Evolutionary conservation across 2,329 filamentous ascomycete genomes (phyloP).

Genomic region (Ophiognomonia clavigignenti-juglandacearum): DNA sequence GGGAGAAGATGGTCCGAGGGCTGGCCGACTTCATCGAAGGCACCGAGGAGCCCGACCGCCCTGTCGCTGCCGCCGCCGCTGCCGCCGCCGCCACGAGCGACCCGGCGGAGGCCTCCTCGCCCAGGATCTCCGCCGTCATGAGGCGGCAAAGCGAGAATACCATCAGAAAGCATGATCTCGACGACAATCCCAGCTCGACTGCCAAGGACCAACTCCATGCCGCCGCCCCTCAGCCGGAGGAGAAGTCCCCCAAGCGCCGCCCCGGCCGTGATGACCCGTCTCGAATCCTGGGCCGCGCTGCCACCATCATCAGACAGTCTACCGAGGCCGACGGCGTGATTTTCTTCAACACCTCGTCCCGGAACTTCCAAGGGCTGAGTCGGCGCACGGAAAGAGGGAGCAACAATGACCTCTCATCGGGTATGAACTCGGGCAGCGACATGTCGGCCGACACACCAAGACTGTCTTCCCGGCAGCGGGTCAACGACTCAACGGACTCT

Average conservation of each 20-base stretch:
- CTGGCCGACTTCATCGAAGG: slow-evolving; percentile 21
- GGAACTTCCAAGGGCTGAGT: slow-evolving; percentile 5
- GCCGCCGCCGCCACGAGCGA: neutral
- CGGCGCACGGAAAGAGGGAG: neutral
- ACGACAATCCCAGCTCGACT: neutral
- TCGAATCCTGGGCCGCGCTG: slow-evolving; percentile 33
- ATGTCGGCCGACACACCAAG: slow-evolving; percentile 1
- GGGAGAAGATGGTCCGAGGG: slow-evolving; percentile 20
- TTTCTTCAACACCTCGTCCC: slow-evolving; percentile 21
- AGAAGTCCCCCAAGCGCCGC: neutral
- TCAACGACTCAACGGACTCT: neutral
- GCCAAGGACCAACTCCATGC: neutral
- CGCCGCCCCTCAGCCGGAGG: neutral
- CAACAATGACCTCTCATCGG: slow-evolving; percentile 4
- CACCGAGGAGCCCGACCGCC: neutral
- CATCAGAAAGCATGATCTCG: slow-evolving; percentile 8
- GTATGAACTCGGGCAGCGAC: slow-evolving; percentile 10
- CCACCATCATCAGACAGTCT: slow-evolving; percentile 36
- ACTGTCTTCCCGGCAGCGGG: neutral
- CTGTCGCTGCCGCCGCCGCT: neutral
- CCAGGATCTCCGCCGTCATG: slow-evolving; percentile 10
- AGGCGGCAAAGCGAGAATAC: slow-evolving; percentile 9
- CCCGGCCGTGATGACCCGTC: neutral
- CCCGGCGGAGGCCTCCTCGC: slow-evolving; percentile 3
- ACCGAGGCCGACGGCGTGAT: slow-evolving; percentile 36